Evolutionary conservation across 2,329 filamentous ascomycete species (phyloP), one percentile per base, ranked within the genome.

Genomic region (Aureobasidium sp.): DNA sequence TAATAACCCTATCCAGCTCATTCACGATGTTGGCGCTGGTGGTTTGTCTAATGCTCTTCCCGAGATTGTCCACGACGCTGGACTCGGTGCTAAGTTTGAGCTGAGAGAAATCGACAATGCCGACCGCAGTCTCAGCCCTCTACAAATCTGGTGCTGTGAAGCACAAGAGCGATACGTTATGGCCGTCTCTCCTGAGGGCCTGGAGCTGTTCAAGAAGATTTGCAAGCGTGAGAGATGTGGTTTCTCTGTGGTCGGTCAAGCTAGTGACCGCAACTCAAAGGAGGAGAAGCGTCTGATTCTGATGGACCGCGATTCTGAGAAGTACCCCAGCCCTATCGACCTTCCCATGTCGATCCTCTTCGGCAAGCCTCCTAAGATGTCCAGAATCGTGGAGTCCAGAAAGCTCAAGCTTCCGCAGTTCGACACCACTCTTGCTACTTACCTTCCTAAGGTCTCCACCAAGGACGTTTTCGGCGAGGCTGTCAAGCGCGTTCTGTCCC

Each of bases 101-200:
- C 82, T 99, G n/a, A 87, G 94, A 66, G 90, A 97, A 70, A 83
- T 99, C 41, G 91, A 97, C 72, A 96, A 85, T 72, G 89, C 90
- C 2, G 94, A 97, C 75, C 85, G 82, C 66, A 88, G 90, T 71
- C 93, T 99, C 89, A 96, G 90, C 70, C 94, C 94, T 23, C 84
- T 99, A 63, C 90, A 97, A 73, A 96, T 99, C 51, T 97, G 93
- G 92, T 97, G 94, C 75, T 96, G 93, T 69, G 93, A 97, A 74
- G 91, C 94, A 0, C 94, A 99, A 73, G 94, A 99, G 76, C 84
- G 94, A 73, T 99, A 99, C 70, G 94, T 99, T 8, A 79, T 99
- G 69, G 87, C 95, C 9, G 86, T 99, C 65, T 91, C 92, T 64
- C 84, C 85, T 57, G 87, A 94, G 23, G 82, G 86, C 59, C 83